Evolutionary conservation across 345 rosid species (phyloP), one percentile per base, ranked within the genome.

Genomic region (Euphorbia peplus): DNA sequence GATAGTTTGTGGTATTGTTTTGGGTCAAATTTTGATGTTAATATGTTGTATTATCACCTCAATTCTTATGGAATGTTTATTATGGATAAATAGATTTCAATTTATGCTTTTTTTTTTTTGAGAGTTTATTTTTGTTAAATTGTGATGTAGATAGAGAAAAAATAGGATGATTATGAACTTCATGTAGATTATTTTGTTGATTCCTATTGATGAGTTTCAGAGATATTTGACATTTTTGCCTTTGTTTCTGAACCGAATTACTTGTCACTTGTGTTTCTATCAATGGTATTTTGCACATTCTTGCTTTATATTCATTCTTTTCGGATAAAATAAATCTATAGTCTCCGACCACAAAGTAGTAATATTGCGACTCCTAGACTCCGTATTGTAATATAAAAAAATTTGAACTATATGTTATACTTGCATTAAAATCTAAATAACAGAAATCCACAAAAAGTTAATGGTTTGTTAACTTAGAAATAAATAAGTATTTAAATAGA

Each of bases 61-160:
- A 5, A 18, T 57, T 12, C 8, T 37, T 35, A 16, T 58, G 53
- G 51, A 66, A 35, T 21, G 10, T 41, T 41, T 61, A 21, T 56
- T 37, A 30, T 28, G 18, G 57, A 65, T 65, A 52, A 44, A 25
- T 30, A 13, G 46, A 42, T 62, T 51, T 52, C 73, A 64, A 11
- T 48, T 42, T 19, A 59, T 68, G 69, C 39, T 58, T 74, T 52
- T 57, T 65, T 14, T 76, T 61, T 57, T 73, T 75, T 68, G 39
- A 66, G 25, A 39, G 3, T 67, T 68, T 48, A 28, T 25, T 74
- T 67, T 60, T 61, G 30, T 56, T 57, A 53, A 54, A 47, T 69
- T 73, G 60, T 56, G 75, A 51, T 81, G 87, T 83, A 78, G 85
- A 83, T 69, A 79, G 44, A 50, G 63, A 64, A 41, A 73, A 56